Evolutionary conservation across 306 rosid species (phyloP).

Genomic region (Prinsepia uniflora): DNA sequence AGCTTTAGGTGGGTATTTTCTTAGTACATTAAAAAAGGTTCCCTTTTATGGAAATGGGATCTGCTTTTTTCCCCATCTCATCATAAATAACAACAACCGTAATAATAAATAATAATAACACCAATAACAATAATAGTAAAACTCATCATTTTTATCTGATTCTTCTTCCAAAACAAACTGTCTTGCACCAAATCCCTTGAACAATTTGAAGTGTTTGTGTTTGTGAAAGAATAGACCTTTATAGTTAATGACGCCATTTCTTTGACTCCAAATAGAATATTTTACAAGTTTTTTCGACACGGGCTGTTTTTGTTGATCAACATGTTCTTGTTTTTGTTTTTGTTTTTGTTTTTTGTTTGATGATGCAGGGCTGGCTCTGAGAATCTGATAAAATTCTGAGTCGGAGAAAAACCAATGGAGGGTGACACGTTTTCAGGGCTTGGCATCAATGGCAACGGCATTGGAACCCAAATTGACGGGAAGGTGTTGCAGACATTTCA

Average conservation of each 20-base stretch:
- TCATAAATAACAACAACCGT: slow-evolving; percentile 36
- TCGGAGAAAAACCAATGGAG: slow-evolving; percentile 54
- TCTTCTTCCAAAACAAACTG: slow-evolving; percentile 56
- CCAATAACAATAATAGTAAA: slow-evolving; percentile 15
- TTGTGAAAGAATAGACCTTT: slow-evolving; percentile 22
- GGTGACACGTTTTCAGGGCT: slow-evolving; percentile 78
- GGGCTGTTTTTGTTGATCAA: slow-evolving; percentile 20
- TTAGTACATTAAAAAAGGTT: slow-evolving; percentile 64
- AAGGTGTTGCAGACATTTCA: slow-evolving; percentile 74
- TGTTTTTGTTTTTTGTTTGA: slow-evolving; percentile 27
- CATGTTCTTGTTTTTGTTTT: slow-evolving; percentile 12
- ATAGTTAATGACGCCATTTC: background rate
- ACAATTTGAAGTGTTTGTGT: background rate
- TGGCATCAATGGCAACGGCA: slow-evolving; percentile 30
- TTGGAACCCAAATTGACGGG: slow-evolving; percentile 52
- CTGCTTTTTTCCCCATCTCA: slow-evolving; percentile 67
- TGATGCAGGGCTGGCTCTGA: slow-evolving; percentile 51
- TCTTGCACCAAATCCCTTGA: slow-evolving; percentile 27
- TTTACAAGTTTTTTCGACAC: no score
- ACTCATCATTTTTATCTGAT: slow-evolving; percentile 40
- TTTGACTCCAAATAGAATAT: background rate
- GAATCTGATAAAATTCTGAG: slow-evolving; percentile 32
- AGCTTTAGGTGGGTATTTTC: slow-evolving; percentile 82
- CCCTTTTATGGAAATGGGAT: slow-evolving; percentile 84
- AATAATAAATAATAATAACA: slow-evolving; percentile 16